Conservation (phyloP, 179 eudicot genomes). For the Carnegiea gigantea region DNA sequence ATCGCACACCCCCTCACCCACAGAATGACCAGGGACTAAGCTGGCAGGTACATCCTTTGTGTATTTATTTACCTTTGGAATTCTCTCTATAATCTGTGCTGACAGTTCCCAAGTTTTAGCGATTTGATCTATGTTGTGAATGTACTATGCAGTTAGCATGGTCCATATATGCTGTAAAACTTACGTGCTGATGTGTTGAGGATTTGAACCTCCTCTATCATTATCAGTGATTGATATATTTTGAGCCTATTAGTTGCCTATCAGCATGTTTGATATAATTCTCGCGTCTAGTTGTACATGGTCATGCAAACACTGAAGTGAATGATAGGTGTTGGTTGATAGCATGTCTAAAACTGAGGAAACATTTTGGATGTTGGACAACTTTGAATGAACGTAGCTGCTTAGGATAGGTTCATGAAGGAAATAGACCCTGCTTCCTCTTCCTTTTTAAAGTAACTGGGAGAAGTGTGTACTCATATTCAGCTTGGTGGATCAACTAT, state of each 20-base stretch:
- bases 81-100: neutral
- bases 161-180: neutral
- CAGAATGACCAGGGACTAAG: conserved; percentile 33
- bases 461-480: conserved; percentile 1
- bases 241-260: neutral
- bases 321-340: neutral
- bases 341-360: neutral
- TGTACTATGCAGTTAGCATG: conserved; percentile 1
- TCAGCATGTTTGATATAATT: neutral
- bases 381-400: neutral
- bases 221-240: neutral
- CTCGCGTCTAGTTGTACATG: neutral
- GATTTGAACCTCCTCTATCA: neutral
- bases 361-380: neutral
- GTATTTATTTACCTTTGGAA: neutral
- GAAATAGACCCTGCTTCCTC: neutral
- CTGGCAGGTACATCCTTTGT: conserved; percentile 45
- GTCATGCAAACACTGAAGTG: neutral
- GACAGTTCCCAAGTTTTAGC: neutral
- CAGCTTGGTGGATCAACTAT: neutral
- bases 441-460: neutral
- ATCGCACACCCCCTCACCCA: conserved; percentile 12
- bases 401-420: neutral
- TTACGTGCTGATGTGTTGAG: neutral
- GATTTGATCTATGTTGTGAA: neutral